Evolutionary conservation across 805 yeast genomes (phyloP).

Genomic region (Yarrowia sp.): DNA sequence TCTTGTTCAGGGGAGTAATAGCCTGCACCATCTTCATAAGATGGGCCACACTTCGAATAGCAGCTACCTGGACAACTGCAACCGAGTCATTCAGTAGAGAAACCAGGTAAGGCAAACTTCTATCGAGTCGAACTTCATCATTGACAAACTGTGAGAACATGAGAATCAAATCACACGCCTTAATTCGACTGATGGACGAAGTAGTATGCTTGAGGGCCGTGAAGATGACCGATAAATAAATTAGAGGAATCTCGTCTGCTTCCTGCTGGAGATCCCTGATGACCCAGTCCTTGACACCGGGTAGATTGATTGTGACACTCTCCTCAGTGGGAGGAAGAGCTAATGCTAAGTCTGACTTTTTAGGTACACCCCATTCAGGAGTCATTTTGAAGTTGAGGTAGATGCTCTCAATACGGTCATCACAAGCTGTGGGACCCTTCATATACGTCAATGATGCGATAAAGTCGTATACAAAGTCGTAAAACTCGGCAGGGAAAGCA

Average conservation of each 20-base stretch:
- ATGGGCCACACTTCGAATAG: slow-evolving; percentile 71
- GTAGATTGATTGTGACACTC: slow-evolving; percentile 19
- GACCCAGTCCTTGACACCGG: slow-evolving; percentile 15
- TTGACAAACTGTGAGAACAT: slow-evolving; percentile 76
- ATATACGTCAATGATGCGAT: slow-evolving; percentile 50
- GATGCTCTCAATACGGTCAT: slow-evolving; percentile 64
- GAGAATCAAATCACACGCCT: slow-evolving; percentile 77
- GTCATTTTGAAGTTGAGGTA: slow-evolving; percentile 56
- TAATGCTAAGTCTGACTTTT: slow-evolving; percentile 12
- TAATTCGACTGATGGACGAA: slow-evolving; percentile 64
- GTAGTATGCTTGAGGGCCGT: slow-evolving; percentile 68
- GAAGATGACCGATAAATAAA: slow-evolving; percentile 60
- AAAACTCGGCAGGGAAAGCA: slow-evolving; percentile 73
- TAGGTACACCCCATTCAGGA: slow-evolving; percentile 30
- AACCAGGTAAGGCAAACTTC: slow-evolving; percentile 81
- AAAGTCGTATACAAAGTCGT: slow-evolving; percentile 69
- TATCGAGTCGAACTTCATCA: slow-evolving; percentile 85
- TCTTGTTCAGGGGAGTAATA: slow-evolving; percentile 75
- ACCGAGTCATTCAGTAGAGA: slow-evolving; percentile 73
- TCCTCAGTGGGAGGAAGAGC: slow-evolving; percentile 21
- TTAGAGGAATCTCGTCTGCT: slow-evolving; percentile 10
- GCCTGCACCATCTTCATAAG: slow-evolving; percentile 66
- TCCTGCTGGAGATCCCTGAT: slow-evolving; percentile 38
- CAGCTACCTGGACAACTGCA: slow-evolving; percentile 68
- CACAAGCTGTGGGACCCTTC: slow-evolving; percentile 46